These are phyloP conservation scores for Hysterium pulicare DNA, from an alignment of 2,329 filamentous ascomycete species.

Conservation along the genomic window DNA sequence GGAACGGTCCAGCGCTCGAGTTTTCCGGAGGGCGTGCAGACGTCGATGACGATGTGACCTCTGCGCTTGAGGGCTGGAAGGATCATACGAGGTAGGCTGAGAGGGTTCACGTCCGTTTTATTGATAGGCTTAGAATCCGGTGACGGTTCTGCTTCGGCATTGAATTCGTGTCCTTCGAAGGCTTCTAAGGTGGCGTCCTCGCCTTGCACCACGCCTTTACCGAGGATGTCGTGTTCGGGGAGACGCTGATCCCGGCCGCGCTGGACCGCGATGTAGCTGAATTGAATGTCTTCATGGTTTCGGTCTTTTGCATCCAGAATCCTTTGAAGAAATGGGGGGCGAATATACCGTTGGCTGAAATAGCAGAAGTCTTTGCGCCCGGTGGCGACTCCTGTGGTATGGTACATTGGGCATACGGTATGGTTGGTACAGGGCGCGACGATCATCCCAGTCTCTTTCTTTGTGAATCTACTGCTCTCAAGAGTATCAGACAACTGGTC, in stretches of 20 bases:
- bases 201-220: conserved; percentile 46
- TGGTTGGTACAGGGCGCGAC: conserved; percentile 80
- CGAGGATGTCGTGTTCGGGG: conserved; percentile 27
- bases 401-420: conserved; percentile 82
- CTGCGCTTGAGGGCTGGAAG: conserved; percentile 80
- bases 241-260: conserved; percentile 64
- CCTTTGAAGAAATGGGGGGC: conserved; percentile 76
- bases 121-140: conserved; percentile 4
- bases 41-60: conserved; percentile 82
- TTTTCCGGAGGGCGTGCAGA: conserved; percentile 81
- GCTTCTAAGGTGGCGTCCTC: conserved; percentile 60
- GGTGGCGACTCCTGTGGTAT: conserved; percentile 61
- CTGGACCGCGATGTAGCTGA: conserved; percentile 83
- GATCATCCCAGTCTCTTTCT: conserved; percentile 61
- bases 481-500: conserved; percentile 42
- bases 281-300: conserved; percentile 88
- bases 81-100: conserved; percentile 74
- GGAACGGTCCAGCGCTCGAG: conserved; percentile 95
- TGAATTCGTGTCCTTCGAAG: conserved; percentile 64
- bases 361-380: conserved; percentile 88
- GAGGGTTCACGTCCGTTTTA: conserved; percentile 43
- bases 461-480: conserved; percentile 28
- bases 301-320: conserved; percentile 65
- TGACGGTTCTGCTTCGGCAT: conserved; percentile 3
- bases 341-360: conserved; percentile 84